Evolutionary conservation across 495 filamentous ascomycete genomes (phyloP).

Genomic region (Trypethelium eluteriae): DNA sequence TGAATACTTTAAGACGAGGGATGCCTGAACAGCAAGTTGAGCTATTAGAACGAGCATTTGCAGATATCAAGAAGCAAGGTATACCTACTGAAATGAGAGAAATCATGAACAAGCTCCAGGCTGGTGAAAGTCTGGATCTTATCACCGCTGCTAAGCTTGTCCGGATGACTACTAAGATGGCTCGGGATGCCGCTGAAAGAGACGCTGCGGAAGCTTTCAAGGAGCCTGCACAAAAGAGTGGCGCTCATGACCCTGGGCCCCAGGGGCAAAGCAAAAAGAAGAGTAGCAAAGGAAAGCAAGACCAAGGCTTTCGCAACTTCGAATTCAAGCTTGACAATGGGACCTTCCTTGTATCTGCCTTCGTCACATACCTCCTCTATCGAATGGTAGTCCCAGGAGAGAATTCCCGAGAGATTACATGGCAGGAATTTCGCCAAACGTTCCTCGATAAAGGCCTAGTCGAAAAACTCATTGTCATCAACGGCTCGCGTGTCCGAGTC

Average conservation of each 20-base stretch:
- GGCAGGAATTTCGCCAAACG: constrained; percentile 87
- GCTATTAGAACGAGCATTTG: constrained; percentile 38
- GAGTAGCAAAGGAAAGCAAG: constrained; percentile 27
- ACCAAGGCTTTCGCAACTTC: constrained; percentile 32
- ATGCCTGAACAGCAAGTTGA: constrained; percentile 41
- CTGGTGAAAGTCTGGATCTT: constrained; percentile 40
- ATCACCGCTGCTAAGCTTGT: constrained; percentile 45
- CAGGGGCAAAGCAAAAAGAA: constrained; percentile 25
- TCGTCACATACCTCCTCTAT: constrained; percentile 58
- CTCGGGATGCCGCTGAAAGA: constrained; percentile 33
- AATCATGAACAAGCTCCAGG: constrained; percentile 39
- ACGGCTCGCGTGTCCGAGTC: constrained; percentile 65
- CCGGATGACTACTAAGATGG: constrained; percentile 41
- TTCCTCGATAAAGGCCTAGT: constrained; percentile 95
- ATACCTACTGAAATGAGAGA: constrained; percentile 46
- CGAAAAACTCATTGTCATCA: constrained; percentile 78
- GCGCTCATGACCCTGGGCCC: constrained; percentile 34
- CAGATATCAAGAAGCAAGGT: constrained; percentile 45
- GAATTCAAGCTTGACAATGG: constrained; percentile 51
- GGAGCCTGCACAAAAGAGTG: constrained; percentile 34
- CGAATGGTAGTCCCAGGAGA: constrained; percentile 58
- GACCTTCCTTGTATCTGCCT: constrained; percentile 47
- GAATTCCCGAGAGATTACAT: constrained; percentile 74
- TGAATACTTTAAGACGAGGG: constrained; percentile 41
- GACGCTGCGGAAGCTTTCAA: constrained; percentile 17